Percentiles rank a stretch among this genome's conserved stretches.
Conservation (phyloP, 1,284 basidiomycete genomes). For the Malassezia sympodialis region DNA sequence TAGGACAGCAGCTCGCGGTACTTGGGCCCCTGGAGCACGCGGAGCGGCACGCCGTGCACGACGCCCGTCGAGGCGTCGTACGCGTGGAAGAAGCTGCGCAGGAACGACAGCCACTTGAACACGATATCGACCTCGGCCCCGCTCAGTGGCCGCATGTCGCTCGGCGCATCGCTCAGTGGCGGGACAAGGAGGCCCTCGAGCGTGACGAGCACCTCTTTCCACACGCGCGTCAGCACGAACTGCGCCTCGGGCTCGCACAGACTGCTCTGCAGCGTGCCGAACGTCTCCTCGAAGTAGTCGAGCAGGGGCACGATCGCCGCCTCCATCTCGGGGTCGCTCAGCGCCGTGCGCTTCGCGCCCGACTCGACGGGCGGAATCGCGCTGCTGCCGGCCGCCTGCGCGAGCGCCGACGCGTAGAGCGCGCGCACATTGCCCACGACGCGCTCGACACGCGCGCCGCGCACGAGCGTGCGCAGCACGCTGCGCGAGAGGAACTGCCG, state of each 20-base stretch:
- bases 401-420: constrained; percentile 40
- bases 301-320: constrained; percentile 81
- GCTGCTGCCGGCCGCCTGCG: constrained; percentile 32
- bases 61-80: constrained; percentile 71
- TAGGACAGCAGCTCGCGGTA: constrained; percentile 59
- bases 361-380: constrained; percentile 39
- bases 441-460: constrained; percentile 41
- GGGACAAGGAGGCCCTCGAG: constrained; percentile 85
- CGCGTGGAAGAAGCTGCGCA: constrained; percentile 89
- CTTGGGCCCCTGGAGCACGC: constrained; percentile 85
- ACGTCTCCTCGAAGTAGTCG: constrained; percentile 91
- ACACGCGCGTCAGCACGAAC: constrained; percentile 82
- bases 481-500: constrained; percentile 73
- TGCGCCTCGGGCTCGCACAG: constrained; percentile 62
- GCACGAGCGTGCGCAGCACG: constrained; percentile 53
- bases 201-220: constrained; percentile 87
- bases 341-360: constrained; percentile 50
- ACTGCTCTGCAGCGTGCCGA: constrained; percentile 80
- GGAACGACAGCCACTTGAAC: constrained; percentile 80
- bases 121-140: constrained; percentile 96
- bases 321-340: constrained; percentile 89
- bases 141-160: constrained; percentile 76
- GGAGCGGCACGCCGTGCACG: constrained; percentile 58
- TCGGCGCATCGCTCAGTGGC: constrained; percentile 74
- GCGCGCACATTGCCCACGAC: constrained; percentile 45